These are phyloP conservation scores for Fusarium irregulare DNA, from an alignment of 2,329 filamentous ascomycete species.

Conservation along the genomic window DNA sequence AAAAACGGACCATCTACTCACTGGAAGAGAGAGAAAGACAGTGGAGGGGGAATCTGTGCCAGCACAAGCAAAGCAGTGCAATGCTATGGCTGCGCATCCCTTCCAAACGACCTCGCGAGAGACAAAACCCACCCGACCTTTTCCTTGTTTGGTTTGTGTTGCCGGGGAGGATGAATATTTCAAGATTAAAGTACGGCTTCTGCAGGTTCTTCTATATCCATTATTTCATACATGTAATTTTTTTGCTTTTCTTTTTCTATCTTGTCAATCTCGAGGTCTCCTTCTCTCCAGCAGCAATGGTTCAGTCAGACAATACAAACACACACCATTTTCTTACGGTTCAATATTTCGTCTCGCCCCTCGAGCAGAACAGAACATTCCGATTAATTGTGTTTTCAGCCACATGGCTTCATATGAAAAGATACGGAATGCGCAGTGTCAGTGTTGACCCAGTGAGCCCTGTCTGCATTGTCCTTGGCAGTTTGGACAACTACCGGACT, in stretches of 20 bases:
- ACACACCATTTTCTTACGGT: conserved; percentile 34
- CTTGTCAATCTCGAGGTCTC: conserved; percentile 41
- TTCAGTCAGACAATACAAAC: conserved; percentile 47
- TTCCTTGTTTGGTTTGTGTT: conserved; percentile 42
- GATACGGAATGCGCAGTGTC: conserved; percentile 25
- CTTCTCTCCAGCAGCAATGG: conserved; percentile 45
- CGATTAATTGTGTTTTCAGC: conserved; percentile 12
- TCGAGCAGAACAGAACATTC: conserved; percentile 28
- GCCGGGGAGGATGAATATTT: conserved; percentile 43
- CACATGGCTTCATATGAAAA: conserved; percentile 21
- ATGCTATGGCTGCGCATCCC: conserved; percentile 24
- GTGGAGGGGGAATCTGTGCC: conserved; percentile 30
- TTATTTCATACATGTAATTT: conserved; percentile 49
- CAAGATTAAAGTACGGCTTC: conserved; percentile 45
- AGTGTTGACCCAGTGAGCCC: background rate
- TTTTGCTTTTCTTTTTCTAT: conserved; percentile 37
- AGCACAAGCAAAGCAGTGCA: conserved; percentile 28
- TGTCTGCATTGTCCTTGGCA: background rate
- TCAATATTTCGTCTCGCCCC: conserved; percentile 20
- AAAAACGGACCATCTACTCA: conserved; percentile 40
- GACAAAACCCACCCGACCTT: conserved; percentile 34
- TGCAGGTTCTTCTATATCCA: conserved; percentile 46
- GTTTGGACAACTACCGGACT: conserved; percentile 4
- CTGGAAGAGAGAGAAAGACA: conserved; percentile 43
- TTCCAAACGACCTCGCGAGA: conserved; percentile 43